Base-by-base conservation (phyloP, 108 stramenopile species). In the Cyclotella baltica region DNA sequence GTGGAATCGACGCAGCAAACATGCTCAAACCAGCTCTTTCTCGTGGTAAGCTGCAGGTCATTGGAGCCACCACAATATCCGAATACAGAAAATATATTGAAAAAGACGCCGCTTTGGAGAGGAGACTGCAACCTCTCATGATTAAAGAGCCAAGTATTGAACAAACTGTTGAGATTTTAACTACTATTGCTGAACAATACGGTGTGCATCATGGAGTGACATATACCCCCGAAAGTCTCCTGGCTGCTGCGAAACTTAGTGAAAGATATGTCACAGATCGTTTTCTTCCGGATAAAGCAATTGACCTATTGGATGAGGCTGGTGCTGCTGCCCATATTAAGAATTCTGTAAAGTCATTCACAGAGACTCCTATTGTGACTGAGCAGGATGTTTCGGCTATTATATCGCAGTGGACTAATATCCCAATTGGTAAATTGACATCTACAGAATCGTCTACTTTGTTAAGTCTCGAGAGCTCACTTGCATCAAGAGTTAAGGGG, bases 271-370 rank as follows among this genome's bases (percentile, higher is more conserved):
- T 95, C 28, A 88, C 83, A 11, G 92, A 95, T 83, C 81, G 94
- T 36, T 93, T 92, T 74, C 85, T 95, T 57, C 94, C 94, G 0
- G 94, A 98, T 72, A 96, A 96, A 78, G 88, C 89, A 36, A 97
- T 98, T 64, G 98, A 99, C 78, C 77, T 99, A 62, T 73, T 99
- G 47, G 98, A 99, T 78, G 98, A 99, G 89, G 96, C 97, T 18
- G 97, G 97, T 10, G 97, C 98, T 2, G 85, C 96, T 56, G 89
- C 95, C 2, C 93, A 96, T 56, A 93, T 97, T 66, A 90, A 95
- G 59, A 80, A 84, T 59, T 78, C 66, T 56, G 36, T 70, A 19
- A 70, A 36, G 55, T 84, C 57, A 77, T 76, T 67, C 81, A 83
- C 37, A 70, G 81, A 86, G 27, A 64, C 59, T 40, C 74, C 85